Percentiles rank a stretch among this genome's conserved stretches.
Conservation (phyloP, 164 flowering plant species). For the Houttuynia cordata region DNA sequence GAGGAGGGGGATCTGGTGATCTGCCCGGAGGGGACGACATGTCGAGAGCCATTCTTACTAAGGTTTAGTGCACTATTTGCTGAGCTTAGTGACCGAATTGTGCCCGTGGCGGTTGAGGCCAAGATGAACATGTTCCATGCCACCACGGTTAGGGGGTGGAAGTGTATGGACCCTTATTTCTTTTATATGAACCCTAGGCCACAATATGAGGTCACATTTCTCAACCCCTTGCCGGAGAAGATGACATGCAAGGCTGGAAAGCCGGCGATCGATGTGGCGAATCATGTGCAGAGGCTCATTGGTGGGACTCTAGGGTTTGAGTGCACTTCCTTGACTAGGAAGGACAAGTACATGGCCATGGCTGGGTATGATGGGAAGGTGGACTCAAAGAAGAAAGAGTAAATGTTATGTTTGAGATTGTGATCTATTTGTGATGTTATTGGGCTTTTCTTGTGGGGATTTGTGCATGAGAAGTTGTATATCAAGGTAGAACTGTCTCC, state of each 20-base stretch:
- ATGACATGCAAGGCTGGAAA: conserved; percentile 32
- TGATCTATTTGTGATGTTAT: too few relatives aligned
- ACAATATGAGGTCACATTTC: conserved; percentile 44
- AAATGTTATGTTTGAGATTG: too few relatives aligned
- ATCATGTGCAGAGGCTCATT: conserved; percentile 46
- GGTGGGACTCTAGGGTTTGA: conserved; percentile 42
- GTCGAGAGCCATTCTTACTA: conserved; percentile 63
- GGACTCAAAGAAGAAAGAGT: not conserved
- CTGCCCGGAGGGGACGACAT: conserved; percentile 94
- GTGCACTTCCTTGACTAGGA: conserved; percentile 61
- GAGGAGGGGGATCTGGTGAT: conserved; percentile 80
- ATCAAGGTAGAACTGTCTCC: too few relatives aligned
- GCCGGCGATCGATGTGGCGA: conserved; percentile 52
- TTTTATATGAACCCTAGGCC: conserved; percentile 75
- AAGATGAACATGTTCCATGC: conserved; percentile 74
- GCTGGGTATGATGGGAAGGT: conserved; percentile 4
- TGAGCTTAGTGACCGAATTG: conserved; percentile 77
- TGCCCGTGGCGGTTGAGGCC: conserved; percentile 76
- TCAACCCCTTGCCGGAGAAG: conserved; percentile 41
- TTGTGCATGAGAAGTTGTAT: too few relatives aligned
- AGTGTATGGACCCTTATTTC: conserved; percentile 56
- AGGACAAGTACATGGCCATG: conserved; percentile 36
- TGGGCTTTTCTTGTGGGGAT: too few relatives aligned
- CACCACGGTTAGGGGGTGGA: conserved; percentile 62
- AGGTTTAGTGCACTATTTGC: conserved; percentile 87